Evolutionary conservation across 2,329 filamentous ascomycete genomes (phyloP).

Genomic region (Knoxdaviesia capensis): DNA sequence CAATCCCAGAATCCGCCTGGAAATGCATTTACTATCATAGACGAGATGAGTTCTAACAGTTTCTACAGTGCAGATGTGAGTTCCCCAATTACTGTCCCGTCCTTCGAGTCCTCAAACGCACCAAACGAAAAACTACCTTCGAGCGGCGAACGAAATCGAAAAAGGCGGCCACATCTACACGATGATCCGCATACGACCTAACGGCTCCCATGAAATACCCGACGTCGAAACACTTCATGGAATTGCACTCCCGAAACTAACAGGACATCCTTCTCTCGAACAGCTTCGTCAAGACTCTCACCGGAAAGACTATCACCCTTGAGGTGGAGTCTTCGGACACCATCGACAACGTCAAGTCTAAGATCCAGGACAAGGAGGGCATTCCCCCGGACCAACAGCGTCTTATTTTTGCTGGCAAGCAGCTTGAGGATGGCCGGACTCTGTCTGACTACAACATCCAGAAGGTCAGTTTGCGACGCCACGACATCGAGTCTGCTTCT

Average conservation of each 20-base stretch:
- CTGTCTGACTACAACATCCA: constrained; percentile 99
- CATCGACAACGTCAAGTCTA: constrained; percentile 99
- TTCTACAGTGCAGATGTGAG: constrained; percentile 74
- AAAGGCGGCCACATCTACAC: no score
- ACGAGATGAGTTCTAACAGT: constrained; percentile 23
- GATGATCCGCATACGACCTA: no score
- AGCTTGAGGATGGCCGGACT: constrained; percentile 95
- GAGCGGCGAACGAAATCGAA: no score
- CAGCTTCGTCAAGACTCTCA: constrained; percentile 99
- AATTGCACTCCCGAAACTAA: no score
- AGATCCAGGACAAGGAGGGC: constrained; percentile 99
- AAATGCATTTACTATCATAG: no score
- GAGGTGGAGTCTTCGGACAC: constrained; percentile 98
- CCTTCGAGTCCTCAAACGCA: not conserved
- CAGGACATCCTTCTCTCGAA: constrained; percentile 5
- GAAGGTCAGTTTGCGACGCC: constrained; percentile 44
- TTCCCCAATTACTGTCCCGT: constrained; percentile 8
- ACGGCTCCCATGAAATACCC: no score
- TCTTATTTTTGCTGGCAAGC: constrained; percentile 97
- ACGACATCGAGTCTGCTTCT: not conserved
- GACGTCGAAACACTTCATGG: no score
- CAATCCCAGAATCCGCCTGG: not conserved
- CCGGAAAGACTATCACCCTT: constrained; percentile 99
- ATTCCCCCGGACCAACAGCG: constrained; percentile 97
- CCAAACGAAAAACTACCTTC: no score